phyloP scores from a whole-genome alignment of 1,139 yeast species.

The Hemisphaericaspora xylanilytica region DNA sequence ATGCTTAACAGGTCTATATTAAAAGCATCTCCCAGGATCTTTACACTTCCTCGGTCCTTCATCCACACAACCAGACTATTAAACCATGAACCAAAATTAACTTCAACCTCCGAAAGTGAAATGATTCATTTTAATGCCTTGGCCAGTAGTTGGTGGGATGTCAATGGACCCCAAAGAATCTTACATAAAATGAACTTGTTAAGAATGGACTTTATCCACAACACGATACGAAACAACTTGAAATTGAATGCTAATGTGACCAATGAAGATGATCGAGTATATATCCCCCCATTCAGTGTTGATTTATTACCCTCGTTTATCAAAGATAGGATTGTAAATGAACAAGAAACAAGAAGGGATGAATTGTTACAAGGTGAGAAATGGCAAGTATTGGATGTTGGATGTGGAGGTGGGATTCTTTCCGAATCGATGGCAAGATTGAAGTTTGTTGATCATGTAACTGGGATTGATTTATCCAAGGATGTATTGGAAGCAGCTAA shows the following conservation, averaged over 20 bases:
- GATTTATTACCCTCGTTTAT: slow-evolving; percentile 62
- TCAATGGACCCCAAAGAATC: slow-evolving; percentile 86
- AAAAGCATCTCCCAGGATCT: background rate
- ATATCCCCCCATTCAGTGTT: slow-evolving; percentile 75
- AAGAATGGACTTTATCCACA: slow-evolving; percentile 80
- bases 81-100: slow-evolving; percentile 5
- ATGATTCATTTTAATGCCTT: slow-evolving; percentile 76
- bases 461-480: slow-evolving; percentile 80
- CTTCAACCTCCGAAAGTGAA: slow-evolving; percentile 42
- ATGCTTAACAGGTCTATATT: background rate
- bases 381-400: slow-evolving; percentile 73
- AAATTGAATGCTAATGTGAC: slow-evolving; percentile 39
- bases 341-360: slow-evolving; percentile 46
- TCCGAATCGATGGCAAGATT: slow-evolving; percentile 85
- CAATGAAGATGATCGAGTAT: slow-evolving; percentile 48
- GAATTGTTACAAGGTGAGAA: slow-evolving; percentile 33
- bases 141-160: slow-evolving; percentile 97
- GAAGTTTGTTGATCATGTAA: slow-evolving; percentile 58
- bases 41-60: background rate
- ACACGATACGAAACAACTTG: slow-evolving; percentile 50
- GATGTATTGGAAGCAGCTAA: slow-evolving; percentile 83
- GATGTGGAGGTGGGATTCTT: slow-evolving; percentile 96
- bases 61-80: background rate
- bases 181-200: slow-evolving; percentile 91
- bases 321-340: slow-evolving; percentile 44